Evolutionary conservation across 257 asterid genomes (phyloP).

Genomic region (Cinchona pubescens): DNA sequence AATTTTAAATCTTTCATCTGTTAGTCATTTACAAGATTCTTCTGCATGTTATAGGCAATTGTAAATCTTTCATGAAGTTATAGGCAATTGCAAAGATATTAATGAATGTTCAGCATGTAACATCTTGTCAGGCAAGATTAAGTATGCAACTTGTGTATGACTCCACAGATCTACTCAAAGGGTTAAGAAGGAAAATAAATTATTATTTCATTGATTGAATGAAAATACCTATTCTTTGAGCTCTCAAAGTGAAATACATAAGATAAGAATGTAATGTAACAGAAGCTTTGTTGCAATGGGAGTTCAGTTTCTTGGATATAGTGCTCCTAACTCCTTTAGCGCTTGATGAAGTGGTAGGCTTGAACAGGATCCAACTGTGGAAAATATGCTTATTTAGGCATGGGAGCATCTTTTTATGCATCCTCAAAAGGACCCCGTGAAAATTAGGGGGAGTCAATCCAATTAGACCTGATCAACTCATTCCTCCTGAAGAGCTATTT

Average conservation of each 20-base stretch:
- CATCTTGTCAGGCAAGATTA: neutral
- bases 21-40: too few species aligned
- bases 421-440: slow-evolving; percentile 19
- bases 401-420: neutral
- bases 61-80: too few species aligned
- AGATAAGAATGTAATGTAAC: neutral
- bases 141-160: neutral
- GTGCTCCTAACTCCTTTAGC: neutral
- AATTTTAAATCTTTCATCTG: too few species aligned
- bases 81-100: too few species aligned
- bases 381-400: neutral
- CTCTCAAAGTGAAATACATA: neutral
- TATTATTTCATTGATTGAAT: neutral
- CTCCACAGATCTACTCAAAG: neutral
- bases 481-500: slow-evolving; percentile 36
- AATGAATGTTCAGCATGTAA: neutral
- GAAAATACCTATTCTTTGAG: neutral
- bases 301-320: neutral
- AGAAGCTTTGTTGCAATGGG: neutral
- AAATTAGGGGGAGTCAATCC: slow-evolving; percentile 37
- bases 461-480: slow-evolving; percentile 31
- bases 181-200: neutral
- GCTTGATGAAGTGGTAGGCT: neutral
- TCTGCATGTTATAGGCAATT: too few species aligned
- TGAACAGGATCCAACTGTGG: neutral